Percentiles rank a stretch among this genome's conserved stretches.
These are phyloP conservation scores for Mallotus nudiflorus DNA, from an alignment of 345 rosid genomes.

Conservation along the genomic window DNA sequence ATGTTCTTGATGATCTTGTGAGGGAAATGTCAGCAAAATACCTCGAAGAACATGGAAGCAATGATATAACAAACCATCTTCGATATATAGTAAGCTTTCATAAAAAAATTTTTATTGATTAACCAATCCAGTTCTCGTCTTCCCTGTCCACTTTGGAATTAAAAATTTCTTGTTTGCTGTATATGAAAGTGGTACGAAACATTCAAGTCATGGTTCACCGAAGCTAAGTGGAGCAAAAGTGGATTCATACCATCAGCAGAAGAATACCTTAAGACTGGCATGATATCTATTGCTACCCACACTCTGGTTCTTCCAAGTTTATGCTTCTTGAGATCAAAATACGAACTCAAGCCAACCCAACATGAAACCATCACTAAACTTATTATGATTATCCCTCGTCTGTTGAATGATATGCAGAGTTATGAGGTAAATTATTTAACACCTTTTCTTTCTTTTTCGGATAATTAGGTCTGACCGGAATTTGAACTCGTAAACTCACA, in stretches of 20 bases:
- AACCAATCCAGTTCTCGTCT: background rate
- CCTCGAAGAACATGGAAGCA: slow-evolving; percentile 28
- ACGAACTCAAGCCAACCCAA: slow-evolving; percentile 27
- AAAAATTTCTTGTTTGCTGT: no score
- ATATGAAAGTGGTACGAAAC: slow-evolving; percentile 60
- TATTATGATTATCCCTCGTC: slow-evolving; percentile 51
- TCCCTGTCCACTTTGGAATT: background rate
- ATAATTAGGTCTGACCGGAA: background rate
- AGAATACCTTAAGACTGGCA: slow-evolving; percentile 51
- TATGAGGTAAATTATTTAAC: slow-evolving; percentile 37
- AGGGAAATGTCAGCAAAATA: slow-evolving; percentile 31
- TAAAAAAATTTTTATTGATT: no score
- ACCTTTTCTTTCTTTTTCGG: background rate
- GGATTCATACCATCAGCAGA: slow-evolving; percentile 33
- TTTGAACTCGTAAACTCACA: background rate
- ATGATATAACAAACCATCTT: slow-evolving; percentile 42
- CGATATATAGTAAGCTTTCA: slow-evolving; percentile 40
- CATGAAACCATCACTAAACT: slow-evolving; percentile 45
- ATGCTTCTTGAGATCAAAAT: slow-evolving; percentile 31
- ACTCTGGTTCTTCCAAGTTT: slow-evolving; percentile 44
- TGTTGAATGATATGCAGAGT: slow-evolving; percentile 60
- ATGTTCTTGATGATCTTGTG: slow-evolving; percentile 50
- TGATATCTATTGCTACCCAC: slow-evolving; percentile 49
- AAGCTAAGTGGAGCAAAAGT: slow-evolving; percentile 57
- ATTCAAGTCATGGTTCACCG: slow-evolving; percentile 58